Conservation (phyloP, 805 yeast genomes). For the Hagleromyces aurorensis region DNA sequence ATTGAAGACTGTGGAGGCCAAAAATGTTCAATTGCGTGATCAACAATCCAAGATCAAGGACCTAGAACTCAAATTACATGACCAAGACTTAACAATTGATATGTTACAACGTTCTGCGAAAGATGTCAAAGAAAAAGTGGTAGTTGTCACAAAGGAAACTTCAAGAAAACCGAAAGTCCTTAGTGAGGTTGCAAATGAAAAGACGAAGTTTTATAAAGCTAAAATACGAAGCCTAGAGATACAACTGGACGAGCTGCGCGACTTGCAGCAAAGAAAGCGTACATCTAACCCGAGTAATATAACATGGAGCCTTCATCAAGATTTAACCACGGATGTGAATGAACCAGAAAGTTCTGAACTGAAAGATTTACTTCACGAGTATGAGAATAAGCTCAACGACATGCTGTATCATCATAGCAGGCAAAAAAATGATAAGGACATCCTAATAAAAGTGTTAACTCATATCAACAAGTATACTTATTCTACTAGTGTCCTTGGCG, state of each 20-base stretch:
- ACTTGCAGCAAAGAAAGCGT: slow-evolving; percentile 1
- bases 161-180: too few species aligned
- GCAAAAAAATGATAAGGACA: background rate
- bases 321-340: slow-evolving; percentile 45
- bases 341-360: background rate
- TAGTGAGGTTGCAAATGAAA: too few species aligned
- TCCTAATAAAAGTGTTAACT: slow-evolving; percentile 3
- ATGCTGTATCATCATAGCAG: background rate
- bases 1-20: slow-evolving; percentile 9
- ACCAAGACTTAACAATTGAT: too few species aligned
- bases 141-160: too few species aligned
- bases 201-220: too few species aligned
- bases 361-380: background rate
- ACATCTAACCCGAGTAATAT: slow-evolving; percentile 4
- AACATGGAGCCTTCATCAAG: slow-evolving; percentile 59
- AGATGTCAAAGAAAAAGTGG: too few species aligned
- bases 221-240: too few species aligned
- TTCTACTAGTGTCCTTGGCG: slow-evolving; percentile 8
- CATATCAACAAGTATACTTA: slow-evolving; percentile 11
- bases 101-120: too few species aligned
- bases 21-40: slow-evolving; percentile 11
- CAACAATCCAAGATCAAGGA: too few species aligned
- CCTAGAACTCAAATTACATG: too few species aligned
- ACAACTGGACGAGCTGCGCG: slow-evolving; percentile 5
- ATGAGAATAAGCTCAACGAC: slow-evolving; percentile 5